A percentile compares a stretch with the other conserved stretches of the same genome.
These are phyloP conservation scores for Pseudonitzschia pungens DNA, from an alignment of 108 stramenopile genomes.

Conservation along the genomic window DNA sequence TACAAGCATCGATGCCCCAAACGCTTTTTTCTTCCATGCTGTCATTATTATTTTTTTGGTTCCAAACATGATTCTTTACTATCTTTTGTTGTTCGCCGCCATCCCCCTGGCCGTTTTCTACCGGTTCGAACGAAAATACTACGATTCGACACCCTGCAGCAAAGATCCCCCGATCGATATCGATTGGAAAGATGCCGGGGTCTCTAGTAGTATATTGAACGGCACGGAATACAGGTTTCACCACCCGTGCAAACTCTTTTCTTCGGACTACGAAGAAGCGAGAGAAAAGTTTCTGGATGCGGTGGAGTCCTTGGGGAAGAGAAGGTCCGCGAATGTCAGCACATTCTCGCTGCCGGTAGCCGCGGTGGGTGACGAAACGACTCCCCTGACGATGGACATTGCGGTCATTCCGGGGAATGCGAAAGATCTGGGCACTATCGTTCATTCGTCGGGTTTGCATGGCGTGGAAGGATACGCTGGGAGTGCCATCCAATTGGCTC, in stretches of 20 bases:
- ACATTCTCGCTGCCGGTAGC: neutral
- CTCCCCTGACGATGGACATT: constrained; percentile 43
- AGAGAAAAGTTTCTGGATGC: constrained; percentile 45
- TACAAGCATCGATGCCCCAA: too few relatives aligned
- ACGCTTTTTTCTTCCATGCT: too few relatives aligned
- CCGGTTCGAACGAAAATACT: neutral
- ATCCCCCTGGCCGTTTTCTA: neutral
- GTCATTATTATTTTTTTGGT: too few relatives aligned
- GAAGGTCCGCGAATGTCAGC: too few relatives aligned
- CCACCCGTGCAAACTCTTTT: constrained; percentile 44
- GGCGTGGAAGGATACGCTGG: constrained; percentile 88
- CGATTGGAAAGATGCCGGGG: neutral
- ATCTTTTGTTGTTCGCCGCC: neutral
- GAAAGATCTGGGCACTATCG: constrained; percentile 34
- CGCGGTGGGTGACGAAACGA: constrained; percentile 1
- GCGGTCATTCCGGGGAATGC: constrained; percentile 39
- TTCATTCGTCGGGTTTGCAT: constrained; percentile 74
- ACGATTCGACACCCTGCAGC: neutral
- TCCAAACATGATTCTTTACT: too few relatives aligned
- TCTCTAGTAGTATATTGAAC: too few relatives aligned
- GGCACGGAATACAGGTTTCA: neutral
- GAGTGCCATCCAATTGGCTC: constrained; percentile 69
- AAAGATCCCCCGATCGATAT: constrained; percentile 2
- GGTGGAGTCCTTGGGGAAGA: neutral
- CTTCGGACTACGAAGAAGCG: constrained; percentile 39